phyloP scores from a whole-genome alignment of 352 stramenopile species.

The Pythium monospermum region DNA sequence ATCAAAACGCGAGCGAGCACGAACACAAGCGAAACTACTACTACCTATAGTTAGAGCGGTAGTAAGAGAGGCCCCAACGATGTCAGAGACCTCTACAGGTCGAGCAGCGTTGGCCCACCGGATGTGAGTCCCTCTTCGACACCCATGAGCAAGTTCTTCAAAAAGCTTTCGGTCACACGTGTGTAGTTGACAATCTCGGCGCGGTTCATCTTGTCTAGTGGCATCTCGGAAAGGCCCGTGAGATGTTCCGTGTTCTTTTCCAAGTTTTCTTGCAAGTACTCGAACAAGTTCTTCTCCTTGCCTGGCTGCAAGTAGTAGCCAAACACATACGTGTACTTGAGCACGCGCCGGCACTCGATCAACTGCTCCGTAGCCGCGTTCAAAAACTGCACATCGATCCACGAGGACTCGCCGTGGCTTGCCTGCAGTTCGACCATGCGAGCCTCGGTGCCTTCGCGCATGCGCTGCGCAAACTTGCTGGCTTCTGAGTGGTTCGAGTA shows the following conservation, averaged over 20 bases:
- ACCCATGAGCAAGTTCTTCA: constrained; percentile 86
- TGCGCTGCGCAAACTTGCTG: constrained; percentile 96
- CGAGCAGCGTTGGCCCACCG: constrained; percentile 18
- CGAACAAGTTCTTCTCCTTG: constrained; percentile 92
- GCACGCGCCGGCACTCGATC: constrained; percentile 96
- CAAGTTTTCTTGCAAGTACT: constrained; percentile 92
- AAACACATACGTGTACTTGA: constrained; percentile 98
- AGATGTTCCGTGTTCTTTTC: constrained; percentile 93
- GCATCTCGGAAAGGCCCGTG: constrained; percentile 87
- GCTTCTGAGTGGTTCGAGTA: constrained; percentile 96
- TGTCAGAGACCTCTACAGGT: constrained; percentile 13
- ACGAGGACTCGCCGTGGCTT: constrained; percentile 86
- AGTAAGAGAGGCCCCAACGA: neutral
- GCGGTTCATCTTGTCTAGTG: constrained; percentile 90
- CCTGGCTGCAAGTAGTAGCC: constrained; percentile 90
- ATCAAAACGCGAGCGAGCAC: neutral
- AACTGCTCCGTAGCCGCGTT: constrained; percentile 95
- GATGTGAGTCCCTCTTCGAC: constrained; percentile 88
- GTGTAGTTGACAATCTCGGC: constrained; percentile 94
- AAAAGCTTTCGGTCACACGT: constrained; percentile 90
- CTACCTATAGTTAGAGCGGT: too few relatives aligned
- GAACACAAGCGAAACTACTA: neutral
- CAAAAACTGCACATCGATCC: constrained; percentile 98
- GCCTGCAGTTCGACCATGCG: constrained; percentile 96
- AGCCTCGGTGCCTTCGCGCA: constrained; percentile 93